Evolutionary conservation across 164 flowering plant species (phyloP), one percentile per base, ranked within the genome.

Genomic region (Magnolia changhungtana): DNA sequence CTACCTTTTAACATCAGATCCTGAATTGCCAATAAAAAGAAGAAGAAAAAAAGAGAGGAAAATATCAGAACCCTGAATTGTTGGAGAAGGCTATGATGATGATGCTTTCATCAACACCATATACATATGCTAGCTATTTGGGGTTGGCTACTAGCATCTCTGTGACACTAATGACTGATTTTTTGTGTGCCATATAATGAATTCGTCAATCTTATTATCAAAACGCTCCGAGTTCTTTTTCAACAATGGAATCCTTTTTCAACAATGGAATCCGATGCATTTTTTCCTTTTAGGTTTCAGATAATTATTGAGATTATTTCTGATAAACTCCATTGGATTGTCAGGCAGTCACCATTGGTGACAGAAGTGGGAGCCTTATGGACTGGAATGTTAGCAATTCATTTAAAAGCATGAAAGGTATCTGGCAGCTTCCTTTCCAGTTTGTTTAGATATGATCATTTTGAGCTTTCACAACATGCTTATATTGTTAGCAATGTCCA

Each of bases 321-420:
- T 81, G 19, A 63, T 73, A 79, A 27, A 50, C 21, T 67, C 65
- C 66, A 31, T 31, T 68, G 14, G 18, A 73, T 52, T 69, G 14
- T 74, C 78, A 84, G 87, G 72, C 87, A 72, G 86, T 55, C 78
- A 74, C 79, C 67, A 49, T 75, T 18, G 72, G 84, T 59, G 82
- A 78, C 67, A 84, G 82, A 77, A 73, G 84, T 37, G 81, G 78
- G 72, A 80, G 77, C 74, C 75, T 75, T 27, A 90, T 89, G 91
- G 93, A 88, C 8, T 93, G 98, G 98, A 83, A 67, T 84, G 92
- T 82, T 73, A 91, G 78, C 69, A 90, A 82, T 83, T 80, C 90
- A 3, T 86, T 81, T 23, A 89, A 88, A 80, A 83, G 82, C 58
- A 78, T 82, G 24, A 93, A 89, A 89, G 96, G 96, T 91, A 85